These are phyloP conservation scores for Nakaseomyces kungkrabaensis DNA, from an alignment of 1,139 yeast genomes.

Conservation along the genomic window DNA sequence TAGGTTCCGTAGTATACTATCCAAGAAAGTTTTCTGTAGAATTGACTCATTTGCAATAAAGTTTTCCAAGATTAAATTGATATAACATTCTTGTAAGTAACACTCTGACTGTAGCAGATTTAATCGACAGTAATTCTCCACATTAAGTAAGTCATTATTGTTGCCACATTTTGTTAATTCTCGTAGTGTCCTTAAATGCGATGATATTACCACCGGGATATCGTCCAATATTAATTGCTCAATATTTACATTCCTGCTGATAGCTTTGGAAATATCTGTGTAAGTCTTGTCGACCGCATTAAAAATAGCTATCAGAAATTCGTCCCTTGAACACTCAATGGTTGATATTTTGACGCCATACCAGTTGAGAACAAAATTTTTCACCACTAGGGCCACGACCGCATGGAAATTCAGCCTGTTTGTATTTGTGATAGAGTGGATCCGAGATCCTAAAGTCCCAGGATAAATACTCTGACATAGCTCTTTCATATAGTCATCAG, in stretches of 20 bases:
- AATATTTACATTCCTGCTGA: slow-evolving; percentile 1
- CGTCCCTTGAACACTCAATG: slow-evolving; percentile 19
- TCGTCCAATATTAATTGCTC: not conserved
- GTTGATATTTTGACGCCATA: slow-evolving; percentile 19
- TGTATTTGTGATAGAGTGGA: slow-evolving; percentile 7
- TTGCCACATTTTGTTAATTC: not conserved
- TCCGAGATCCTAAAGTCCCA: slow-evolving; percentile 9
- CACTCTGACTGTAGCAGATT: not conserved
- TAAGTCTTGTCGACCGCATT: slow-evolving; percentile 10
- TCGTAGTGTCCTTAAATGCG: slow-evolving; percentile 15
- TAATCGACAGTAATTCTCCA: not conserved
- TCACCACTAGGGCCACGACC: slow-evolving; percentile 17
- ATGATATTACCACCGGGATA: slow-evolving; percentile 10
- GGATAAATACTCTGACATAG: slow-evolving; percentile 23
- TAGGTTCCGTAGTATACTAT: not conserved
- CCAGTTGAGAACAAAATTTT: slow-evolving; percentile 24
- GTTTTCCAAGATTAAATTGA: not conserved
- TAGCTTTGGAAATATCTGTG: not conserved
- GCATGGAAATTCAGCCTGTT: slow-evolving; percentile 19
- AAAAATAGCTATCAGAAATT: slow-evolving; percentile 15
- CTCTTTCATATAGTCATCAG: slow-evolving; percentile 19
- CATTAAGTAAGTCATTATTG: not conserved
- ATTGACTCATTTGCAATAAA: not conserved
- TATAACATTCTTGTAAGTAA: not conserved
- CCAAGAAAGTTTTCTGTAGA: slow-evolving; percentile 1